Percentiles rank a stretch among this genome's conserved stretches.
Evolutionary conservation across 768 basidiomycete species (phyloP).

Genomic region (Psilocybe azurescens): DNA sequence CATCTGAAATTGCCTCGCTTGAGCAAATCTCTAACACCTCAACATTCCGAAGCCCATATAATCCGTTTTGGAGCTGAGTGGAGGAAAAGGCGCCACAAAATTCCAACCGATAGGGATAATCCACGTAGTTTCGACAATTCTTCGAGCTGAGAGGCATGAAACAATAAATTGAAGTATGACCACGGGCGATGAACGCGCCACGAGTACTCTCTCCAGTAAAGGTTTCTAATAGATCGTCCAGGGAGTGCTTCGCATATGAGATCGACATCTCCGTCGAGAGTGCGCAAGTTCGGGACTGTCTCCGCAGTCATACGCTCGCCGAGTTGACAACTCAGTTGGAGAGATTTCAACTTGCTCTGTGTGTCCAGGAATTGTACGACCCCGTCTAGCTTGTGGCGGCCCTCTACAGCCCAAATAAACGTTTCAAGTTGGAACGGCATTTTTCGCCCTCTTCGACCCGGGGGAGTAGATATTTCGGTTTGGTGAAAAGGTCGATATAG

Average conservation of each 20-base stretch:
- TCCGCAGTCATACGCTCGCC: background rate
- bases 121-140: background rate
- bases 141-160: background rate
- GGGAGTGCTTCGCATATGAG: background rate
- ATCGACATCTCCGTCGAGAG: background rate
- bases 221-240: background rate
- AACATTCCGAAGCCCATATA: background rate
- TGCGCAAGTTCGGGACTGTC: background rate
- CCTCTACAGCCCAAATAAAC: background rate
- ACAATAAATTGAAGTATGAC: background rate
- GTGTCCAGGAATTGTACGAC: background rate
- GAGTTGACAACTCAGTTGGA: background rate
- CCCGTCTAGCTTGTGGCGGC: background rate
- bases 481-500: background rate
- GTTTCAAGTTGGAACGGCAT: slow-evolving; percentile 8
- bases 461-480: background rate
- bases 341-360: background rate
- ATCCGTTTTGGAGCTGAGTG: background rate
- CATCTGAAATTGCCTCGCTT: too few species aligned
- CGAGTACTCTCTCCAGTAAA: background rate
- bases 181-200: background rate
- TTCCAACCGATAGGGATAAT: background rate
- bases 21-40: background rate
- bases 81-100: background rate
- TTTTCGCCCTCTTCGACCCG: background rate